Conservation (phyloP, 345 rosid species). For the Eucalyptus tenuipes region DNA sequence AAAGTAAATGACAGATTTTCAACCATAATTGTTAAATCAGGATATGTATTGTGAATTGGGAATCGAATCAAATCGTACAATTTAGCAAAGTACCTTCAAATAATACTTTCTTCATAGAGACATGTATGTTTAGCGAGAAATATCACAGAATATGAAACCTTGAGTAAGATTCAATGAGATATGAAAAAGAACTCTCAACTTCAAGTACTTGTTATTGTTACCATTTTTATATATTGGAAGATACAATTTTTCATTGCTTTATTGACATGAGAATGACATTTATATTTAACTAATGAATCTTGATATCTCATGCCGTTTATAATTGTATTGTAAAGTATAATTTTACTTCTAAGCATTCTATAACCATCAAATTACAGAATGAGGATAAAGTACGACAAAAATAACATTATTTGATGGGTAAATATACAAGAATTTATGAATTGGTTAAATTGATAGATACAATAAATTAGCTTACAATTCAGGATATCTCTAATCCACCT, state of each 20-base stretch:
- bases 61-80: background rate
- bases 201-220: background rate
- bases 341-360: background rate
- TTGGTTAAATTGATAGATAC: background rate
- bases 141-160: background rate
- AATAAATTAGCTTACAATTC: background rate
- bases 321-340: background rate
- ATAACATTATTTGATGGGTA: background rate
- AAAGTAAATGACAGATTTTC: background rate
- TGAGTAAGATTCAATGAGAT: background rate
- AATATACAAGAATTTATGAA: background rate
- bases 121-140: background rate
- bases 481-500: background rate
- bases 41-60: background rate
- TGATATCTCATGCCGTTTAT: background rate
- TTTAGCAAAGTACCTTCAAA: background rate
- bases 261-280: background rate
- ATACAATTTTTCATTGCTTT: background rate
- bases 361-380: background rate
- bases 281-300: background rate
- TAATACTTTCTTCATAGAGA: background rate
- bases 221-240: background rate
- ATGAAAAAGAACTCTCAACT: background rate
- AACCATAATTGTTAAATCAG: background rate
- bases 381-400: background rate